Conservation (phyloP, 2,329 filamentous ascomycete species). For the Coccinonectria pachysandricola region DNA sequence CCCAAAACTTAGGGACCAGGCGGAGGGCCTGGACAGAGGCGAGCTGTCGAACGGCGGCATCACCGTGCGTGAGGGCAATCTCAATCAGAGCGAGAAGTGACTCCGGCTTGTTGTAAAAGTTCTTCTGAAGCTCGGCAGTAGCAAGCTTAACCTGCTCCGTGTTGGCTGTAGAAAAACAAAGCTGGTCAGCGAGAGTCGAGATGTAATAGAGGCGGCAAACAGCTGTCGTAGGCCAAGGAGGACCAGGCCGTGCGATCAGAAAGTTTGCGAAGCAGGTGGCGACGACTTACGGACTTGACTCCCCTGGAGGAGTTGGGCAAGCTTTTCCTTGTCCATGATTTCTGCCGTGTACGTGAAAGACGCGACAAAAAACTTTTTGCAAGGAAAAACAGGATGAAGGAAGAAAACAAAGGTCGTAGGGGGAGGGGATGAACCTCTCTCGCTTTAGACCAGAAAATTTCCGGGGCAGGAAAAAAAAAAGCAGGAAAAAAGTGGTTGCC, state of each 20-base stretch:
- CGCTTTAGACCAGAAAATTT: conserved; percentile 14
- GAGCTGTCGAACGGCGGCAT: conserved; percentile 69
- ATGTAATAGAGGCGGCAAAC: neutral
- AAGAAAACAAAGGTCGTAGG: conserved; percentile 3
- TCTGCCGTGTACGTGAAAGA: conserved; percentile 13
- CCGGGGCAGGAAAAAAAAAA: conserved; percentile 10
- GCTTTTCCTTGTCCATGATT: conserved; percentile 51
- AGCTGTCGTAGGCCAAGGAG: no score
- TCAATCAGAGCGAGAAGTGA: conserved; percentile 81
- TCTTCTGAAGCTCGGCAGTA: conserved; percentile 82
- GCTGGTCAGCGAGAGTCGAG: conserved; percentile 6
- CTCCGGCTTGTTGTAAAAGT: conserved; percentile 79
- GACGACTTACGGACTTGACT: conserved; percentile 80
- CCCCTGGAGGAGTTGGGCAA: conserved; percentile 78
- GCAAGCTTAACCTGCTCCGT: conserved; percentile 83
- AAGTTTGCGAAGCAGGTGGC: no score
- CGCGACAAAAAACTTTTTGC: conserved; percentile 15
- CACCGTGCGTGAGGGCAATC: conserved; percentile 70
- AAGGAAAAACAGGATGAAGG: conserved; percentile 4
- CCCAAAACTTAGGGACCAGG: conserved; percentile 80
- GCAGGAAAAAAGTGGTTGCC: conserved; percentile 11
- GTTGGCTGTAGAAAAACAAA: conserved; percentile 50
- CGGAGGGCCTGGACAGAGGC: conserved; percentile 84
- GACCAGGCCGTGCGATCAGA: conserved; percentile 1
- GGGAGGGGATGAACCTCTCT: no score